A percentile compares a stretch with the other conserved stretches of the same genome.
Conservation (phyloP, 202 grass and related monocot genomes). For the Panicum virgatum region DNA sequence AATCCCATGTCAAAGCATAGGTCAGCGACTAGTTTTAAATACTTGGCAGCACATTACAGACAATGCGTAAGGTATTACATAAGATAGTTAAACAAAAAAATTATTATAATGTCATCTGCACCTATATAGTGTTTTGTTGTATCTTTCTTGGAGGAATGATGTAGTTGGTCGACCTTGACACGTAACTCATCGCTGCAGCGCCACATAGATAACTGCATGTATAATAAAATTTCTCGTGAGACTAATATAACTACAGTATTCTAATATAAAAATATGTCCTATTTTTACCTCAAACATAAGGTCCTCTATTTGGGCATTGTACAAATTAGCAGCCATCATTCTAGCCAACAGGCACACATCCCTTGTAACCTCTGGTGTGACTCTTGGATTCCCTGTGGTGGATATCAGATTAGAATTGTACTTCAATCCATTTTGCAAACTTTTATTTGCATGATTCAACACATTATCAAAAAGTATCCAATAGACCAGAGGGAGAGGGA, state of each 20-base stretch:
- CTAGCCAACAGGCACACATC: slow-evolving; percentile 96
- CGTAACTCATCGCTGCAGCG: slow-evolving; percentile 86
- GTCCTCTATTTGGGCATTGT: slow-evolving; percentile 95
- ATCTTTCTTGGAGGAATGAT: slow-evolving; percentile 74
- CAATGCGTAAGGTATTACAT: slow-evolving; percentile 1
- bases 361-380: slow-evolving; percentile 94
- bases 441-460: slow-evolving; percentile 26
- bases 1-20: neutral
- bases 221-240: slow-evolving; percentile 22
- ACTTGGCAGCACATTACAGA: slow-evolving; percentile 9
- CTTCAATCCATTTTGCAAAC: neutral
- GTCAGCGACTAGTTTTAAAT: slow-evolving; percentile 18
- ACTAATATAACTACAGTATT: slow-evolving; percentile 12
- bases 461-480: slow-evolving; percentile 2
- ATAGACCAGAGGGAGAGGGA: no score
- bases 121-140: slow-evolving; percentile 92
- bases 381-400: slow-evolving; percentile 88
- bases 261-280: neutral
- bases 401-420: slow-evolving; percentile 44
- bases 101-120: no score
- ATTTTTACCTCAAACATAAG: slow-evolving; percentile 90
- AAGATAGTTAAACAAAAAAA: slow-evolving; percentile 3
- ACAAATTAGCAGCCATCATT: slow-evolving; percentile 95
- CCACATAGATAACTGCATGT: slow-evolving; percentile 92
- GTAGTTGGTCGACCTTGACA: slow-evolving; percentile 51